Evolutionary conservation across 2,329 filamentous ascomycete genomes (phyloP).

Genomic region (Aspergillus caelatus): DNA sequence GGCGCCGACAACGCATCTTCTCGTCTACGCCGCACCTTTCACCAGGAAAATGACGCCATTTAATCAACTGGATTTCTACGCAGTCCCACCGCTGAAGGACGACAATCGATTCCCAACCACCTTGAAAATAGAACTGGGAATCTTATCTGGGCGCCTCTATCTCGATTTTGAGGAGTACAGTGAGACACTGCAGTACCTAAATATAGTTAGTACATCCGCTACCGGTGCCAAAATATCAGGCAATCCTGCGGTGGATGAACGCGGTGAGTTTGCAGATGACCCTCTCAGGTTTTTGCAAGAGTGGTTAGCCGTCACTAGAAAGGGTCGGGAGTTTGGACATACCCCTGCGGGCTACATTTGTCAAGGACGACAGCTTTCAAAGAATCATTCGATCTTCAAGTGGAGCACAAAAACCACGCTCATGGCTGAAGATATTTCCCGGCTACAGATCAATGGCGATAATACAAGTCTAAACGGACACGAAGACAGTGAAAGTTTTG

Average conservation of each 20-base stretch:
- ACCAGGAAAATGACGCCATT: slow-evolving; percentile 64
- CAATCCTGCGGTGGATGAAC: background rate
- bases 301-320: slow-evolving; percentile 35
- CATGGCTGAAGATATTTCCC: background rate
- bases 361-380: slow-evolving; percentile 28
- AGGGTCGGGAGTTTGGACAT: slow-evolving; percentile 38
- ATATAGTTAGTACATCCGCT: background rate
- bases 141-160: slow-evolving; percentile 65
- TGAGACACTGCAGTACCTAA: slow-evolving; percentile 7
- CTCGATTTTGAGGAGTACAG: slow-evolving; percentile 31
- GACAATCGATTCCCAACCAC: slow-evolving; percentile 42
- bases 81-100: slow-evolving; percentile 30
- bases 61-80: slow-evolving; percentile 57
- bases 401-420: background rate
- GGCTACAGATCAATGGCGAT: background rate
- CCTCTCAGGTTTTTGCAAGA: slow-evolving; percentile 36
- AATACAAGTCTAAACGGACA: background rate
- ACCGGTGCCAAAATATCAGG: background rate
- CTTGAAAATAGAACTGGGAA: slow-evolving; percentile 57
- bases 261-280: slow-evolving; percentile 6
- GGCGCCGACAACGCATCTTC: slow-evolving; percentile 47
- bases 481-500: background rate
- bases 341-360: slow-evolving; percentile 42
- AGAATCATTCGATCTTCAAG: slow-evolving; percentile 32
- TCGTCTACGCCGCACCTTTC: slow-evolving; percentile 63